Percentiles rank a stretch among this genome's conserved stretches.
Evolutionary conservation across 225 moss, liverwort and hornwort genomes (phyloP).

Genomic region (Thuidium tamariscinum): DNA sequence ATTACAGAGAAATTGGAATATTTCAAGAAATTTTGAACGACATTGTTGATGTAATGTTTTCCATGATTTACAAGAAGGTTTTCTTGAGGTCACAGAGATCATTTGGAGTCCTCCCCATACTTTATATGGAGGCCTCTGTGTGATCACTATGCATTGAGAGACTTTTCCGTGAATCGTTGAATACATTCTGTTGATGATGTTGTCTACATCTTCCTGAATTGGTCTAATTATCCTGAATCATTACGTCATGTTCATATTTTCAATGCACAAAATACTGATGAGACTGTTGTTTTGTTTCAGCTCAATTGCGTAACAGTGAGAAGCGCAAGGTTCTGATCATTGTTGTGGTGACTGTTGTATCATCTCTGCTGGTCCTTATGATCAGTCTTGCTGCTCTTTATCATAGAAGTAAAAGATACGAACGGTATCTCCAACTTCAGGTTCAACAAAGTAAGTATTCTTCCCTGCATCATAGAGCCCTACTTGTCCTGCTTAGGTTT

Average conservation of each 20-base stretch:
- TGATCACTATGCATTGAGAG: not conserved
- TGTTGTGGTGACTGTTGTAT: not conserved
- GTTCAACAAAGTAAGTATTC: not conserved
- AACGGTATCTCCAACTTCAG: not conserved
- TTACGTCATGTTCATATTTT: not conserved
- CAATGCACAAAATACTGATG: not conserved
- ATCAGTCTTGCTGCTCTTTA: not conserved
- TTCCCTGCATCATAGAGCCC: not conserved
- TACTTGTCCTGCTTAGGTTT: not conserved
- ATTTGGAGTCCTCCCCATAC: not conserved
- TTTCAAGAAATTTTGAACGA: not conserved
- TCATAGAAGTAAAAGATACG: not conserved
- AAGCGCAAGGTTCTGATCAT: not conserved
- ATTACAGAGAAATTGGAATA: not conserved
- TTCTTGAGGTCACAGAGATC: not conserved
- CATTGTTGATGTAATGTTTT: not conserved
- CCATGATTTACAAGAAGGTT: not conserved
- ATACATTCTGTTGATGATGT: too few relatives aligned
- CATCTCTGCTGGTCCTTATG: not conserved
- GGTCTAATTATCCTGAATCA: not conserved
- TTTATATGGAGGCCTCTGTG: not conserved
- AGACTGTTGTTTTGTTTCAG: not conserved
- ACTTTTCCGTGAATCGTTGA: not conserved
- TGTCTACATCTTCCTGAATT: not conserved
- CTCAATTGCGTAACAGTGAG: not conserved